Evolutionary conservation across 2,329 filamentous ascomycete species (phyloP).

Genomic region (Triangularia verruculosa): DNA sequence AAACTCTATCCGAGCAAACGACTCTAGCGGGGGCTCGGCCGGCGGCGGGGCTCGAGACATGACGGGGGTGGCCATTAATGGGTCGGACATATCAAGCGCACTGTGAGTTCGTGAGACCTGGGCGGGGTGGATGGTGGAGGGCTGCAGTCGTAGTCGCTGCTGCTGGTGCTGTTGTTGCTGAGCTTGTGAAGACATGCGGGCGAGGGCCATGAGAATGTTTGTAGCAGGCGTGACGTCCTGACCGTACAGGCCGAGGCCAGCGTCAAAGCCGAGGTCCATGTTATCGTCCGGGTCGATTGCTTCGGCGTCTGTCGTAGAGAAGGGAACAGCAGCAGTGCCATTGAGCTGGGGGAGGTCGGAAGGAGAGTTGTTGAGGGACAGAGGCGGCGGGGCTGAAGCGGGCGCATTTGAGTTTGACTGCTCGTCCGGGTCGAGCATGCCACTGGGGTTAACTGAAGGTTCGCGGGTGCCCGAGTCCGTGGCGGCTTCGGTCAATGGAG

Average conservation of each 20-base stretch:
- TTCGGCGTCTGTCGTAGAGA: not conserved
- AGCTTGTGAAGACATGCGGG: constrained; percentile 26
- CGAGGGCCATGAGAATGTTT: constrained; percentile 44
- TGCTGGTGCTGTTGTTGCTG: constrained; percentile 11
- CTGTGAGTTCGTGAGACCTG: not conserved
- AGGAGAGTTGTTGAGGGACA: not conserved
- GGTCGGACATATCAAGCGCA: not conserved
- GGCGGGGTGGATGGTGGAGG: constrained; percentile 42
- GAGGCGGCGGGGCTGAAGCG: not conserved
- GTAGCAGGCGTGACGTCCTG: constrained; percentile 1
- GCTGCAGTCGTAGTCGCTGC: constrained; percentile 4
- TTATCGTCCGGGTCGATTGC: constrained; percentile 13
- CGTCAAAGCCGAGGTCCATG: constrained; percentile 8
- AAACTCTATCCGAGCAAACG: constrained; percentile 64
- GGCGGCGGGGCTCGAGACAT: constrained; percentile 36
- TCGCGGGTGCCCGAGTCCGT: constrained; percentile 24
- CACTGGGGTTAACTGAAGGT: constrained; percentile 14
- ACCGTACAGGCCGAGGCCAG: constrained; percentile 21
- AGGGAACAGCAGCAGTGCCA: not conserved
- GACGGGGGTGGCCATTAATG: constrained; percentile 26
- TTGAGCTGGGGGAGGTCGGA: not conserved
- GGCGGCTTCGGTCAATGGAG: constrained; percentile 27
- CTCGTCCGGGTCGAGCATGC: constrained; percentile 2
- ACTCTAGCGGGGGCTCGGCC: constrained; percentile 43
- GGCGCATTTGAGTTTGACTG: not conserved